Conservation (phyloP, 2,329 filamentous ascomycete species). For the Hymenoscyphus repandus region DNA sequence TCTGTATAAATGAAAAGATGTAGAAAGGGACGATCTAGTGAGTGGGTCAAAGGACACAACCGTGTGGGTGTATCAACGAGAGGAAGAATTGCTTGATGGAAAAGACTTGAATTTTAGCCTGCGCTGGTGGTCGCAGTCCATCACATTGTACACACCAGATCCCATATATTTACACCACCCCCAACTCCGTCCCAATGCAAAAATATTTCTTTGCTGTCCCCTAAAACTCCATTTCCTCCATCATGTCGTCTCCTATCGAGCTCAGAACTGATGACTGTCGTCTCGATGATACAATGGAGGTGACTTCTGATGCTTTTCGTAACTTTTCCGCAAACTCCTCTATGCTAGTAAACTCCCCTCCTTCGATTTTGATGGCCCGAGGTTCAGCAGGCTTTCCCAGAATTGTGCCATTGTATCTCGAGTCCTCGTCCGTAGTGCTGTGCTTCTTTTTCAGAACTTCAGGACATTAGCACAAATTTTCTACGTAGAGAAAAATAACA, state of each 20-base stretch:
- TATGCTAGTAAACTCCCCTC: conserved; percentile 63
- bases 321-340: conserved; percentile 55
- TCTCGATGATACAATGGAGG: conserved; percentile 20
- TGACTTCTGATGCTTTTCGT: conserved; percentile 16
- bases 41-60: background rate
- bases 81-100: background rate
- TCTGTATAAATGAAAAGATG: conserved; percentile 21
- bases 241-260: conserved; percentile 28
- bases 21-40: background rate
- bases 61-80: no score
- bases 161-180: background rate
- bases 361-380: conserved; percentile 71
- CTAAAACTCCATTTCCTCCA: conserved; percentile 31
- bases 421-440: conserved; percentile 81
- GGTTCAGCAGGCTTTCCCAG: conserved; percentile 70
- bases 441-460: conserved; percentile 85
- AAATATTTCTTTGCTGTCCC: conserved; percentile 1
- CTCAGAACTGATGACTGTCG: conserved; percentile 30
- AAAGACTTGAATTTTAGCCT: background rate
- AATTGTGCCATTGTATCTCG: conserved; percentile 78
- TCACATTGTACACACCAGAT: conserved; percentile 16
- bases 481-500: background rate
- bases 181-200: conserved; percentile 30
- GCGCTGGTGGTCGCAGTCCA: conserved; percentile 4
- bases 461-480: conserved; percentile 18